phyloP scores from a whole-genome alignment of 805 yeast species.

The Yamadazyma philogaea region DNA sequence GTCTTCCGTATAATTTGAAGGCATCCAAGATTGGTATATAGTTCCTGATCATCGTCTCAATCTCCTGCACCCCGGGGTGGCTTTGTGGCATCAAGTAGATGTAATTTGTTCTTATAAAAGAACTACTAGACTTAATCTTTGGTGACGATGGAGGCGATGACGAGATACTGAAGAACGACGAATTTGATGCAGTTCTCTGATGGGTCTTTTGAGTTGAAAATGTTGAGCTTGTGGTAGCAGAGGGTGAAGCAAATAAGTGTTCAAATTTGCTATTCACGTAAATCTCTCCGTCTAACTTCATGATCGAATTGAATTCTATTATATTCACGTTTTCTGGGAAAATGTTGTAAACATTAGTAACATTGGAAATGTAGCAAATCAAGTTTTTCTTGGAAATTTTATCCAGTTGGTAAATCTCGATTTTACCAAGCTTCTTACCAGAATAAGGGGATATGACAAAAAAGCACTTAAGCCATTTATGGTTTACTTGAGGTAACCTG shows the following conservation, averaged over 20 bases:
- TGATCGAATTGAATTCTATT: slow-evolving; percentile 55
- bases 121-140: slow-evolving; percentile 18
- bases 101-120: slow-evolving; percentile 25
- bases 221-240: background rate
- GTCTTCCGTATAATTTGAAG: slow-evolving; percentile 72
- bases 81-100: slow-evolving; percentile 70
- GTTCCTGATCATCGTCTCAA: slow-evolving; percentile 70
- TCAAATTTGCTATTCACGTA: slow-evolving; percentile 43
- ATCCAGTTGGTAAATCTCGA: slow-evolving; percentile 51
- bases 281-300: slow-evolving; percentile 55
- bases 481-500: slow-evolving; percentile 55
- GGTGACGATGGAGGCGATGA: slow-evolving; percentile 17
- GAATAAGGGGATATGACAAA: slow-evolving; percentile 49
- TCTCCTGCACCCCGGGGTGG: slow-evolving; percentile 69
- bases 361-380: slow-evolving; percentile 46
- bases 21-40: slow-evolving; percentile 68
- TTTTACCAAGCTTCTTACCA: slow-evolving; percentile 45
- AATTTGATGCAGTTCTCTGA: slow-evolving; percentile 13
- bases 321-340: slow-evolving; percentile 57
- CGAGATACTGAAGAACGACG: slow-evolving; percentile 17
- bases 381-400: slow-evolving; percentile 50
- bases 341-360: slow-evolving; percentile 49
- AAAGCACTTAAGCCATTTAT: slow-evolving; percentile 57
- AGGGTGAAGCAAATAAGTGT: slow-evolving; percentile 24
- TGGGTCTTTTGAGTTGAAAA: slow-evolving; percentile 6